Conservation (phyloP, 2,329 filamentous ascomycete genomes). For the Epichloe festucae region DNA sequence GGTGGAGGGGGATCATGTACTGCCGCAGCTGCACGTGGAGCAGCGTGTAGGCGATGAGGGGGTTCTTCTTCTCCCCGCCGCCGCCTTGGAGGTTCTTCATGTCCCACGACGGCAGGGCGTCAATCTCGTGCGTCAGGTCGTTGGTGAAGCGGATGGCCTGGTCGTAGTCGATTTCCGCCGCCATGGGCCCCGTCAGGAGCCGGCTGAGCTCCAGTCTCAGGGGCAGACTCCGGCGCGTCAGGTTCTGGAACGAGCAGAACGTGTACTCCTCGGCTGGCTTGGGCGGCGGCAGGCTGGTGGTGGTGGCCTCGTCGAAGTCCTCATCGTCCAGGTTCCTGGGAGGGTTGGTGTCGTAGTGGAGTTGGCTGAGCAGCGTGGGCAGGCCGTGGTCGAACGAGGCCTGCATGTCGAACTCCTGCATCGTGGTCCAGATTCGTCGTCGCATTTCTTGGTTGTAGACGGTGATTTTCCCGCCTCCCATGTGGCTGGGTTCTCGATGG, state of each 20-base stretch:
- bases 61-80: conserved; percentile 33
- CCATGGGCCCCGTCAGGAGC: conserved; percentile 36
- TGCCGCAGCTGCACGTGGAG: conserved; percentile 48
- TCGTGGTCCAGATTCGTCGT: conserved; percentile 45
- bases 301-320: conserved; percentile 41
- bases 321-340: conserved; percentile 46
- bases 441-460: conserved; percentile 51
- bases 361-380: conserved; percentile 42
- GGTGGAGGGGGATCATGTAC: conserved; percentile 49
- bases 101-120: conserved; percentile 44
- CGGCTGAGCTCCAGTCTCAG: conserved; percentile 45
- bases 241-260: conserved; percentile 44
- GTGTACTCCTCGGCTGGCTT: conserved; percentile 42
- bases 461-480: conserved; percentile 39
- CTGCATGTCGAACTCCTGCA: conserved; percentile 50
- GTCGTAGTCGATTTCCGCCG: conserved; percentile 45
- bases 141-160: conserved; percentile 49
- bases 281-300: conserved; percentile 36
- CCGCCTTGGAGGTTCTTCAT: conserved; percentile 24
- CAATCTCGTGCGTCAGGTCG: conserved; percentile 47
- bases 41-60: conserved; percentile 43
- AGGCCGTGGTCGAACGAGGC: conserved; percentile 48
- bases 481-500: conserved; percentile 44
- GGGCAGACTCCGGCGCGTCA: conserved; percentile 41
- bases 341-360: conserved; percentile 41